Base-by-base conservation (phyloP, 306 rosid genomes). In the Gleditsia sinensis region DNA sequence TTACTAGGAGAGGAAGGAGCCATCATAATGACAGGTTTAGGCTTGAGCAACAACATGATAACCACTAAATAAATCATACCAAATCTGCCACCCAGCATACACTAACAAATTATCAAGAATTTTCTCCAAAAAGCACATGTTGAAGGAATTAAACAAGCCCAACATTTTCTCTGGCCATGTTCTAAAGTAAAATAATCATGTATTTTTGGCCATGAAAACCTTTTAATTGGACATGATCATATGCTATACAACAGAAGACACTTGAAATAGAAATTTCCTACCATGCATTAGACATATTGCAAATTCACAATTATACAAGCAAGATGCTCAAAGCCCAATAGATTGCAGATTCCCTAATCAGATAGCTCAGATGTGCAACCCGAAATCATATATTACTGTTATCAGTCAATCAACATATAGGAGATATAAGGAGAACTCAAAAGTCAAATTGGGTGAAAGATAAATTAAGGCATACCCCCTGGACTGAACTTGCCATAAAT, bases 401-500 rank as follows among this genome's bases (percentile, higher is more conserved):
- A n/a, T 45, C 20, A 13, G 43, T 12, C 43, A 59, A 64, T 46
- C 34, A 23, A 43, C 48, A 57, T 33, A 40, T 12, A 69, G 28
- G 66, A 37, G 8, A 42, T 24, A 60, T 16, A 40, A 13, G 23
- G 27, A n/a, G 67, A 75, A 19, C 56, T 24, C n/a, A n/a, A 61
- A 30, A 19, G 3, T n/a, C n/a, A n/a, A 34, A 51, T 34, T 27
- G 2, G 11, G 25, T 11, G 23, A 20, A 51, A 27, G 6, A 78
- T 42, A 67, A 20, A 56, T 36, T 17, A 70, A 39, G 54, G 73
- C 77, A 75, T 89, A 93, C 93, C 95, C 91, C 55, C 39, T 56
- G 34, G 88, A 67, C 10, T 81, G 86, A 81, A 88, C 82, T 80
- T 90, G 85, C 95, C 98, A 93, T 76, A 93, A 78, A 80, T 84